phyloP scores from a whole-genome alignment of 225 moss, liverwort and hornwort genomes.

The Physcomitrium patens region DNA sequence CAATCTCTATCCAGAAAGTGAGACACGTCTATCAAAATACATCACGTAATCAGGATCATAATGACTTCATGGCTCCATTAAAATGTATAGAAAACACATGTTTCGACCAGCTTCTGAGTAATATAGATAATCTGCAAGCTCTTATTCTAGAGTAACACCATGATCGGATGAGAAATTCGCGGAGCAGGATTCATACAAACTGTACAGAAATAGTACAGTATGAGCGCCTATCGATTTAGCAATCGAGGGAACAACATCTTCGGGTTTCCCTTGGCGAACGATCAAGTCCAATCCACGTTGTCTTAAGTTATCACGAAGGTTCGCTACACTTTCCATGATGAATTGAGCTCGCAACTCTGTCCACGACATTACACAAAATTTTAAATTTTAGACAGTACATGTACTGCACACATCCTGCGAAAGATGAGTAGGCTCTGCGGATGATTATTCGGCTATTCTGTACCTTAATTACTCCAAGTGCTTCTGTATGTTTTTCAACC shows the following conservation, averaged over 20 bases:
- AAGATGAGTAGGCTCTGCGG: too few relatives aligned
- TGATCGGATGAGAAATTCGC: not conserved
- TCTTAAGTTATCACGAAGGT: constrained; percentile 76
- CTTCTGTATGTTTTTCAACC: not conserved
- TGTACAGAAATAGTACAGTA: constrained; percentile 49
- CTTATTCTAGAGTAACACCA: not conserved
- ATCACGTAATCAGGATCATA: not conserved
- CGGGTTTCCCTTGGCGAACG: constrained; percentile 88
- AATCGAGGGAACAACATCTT: constrained; percentile 76
- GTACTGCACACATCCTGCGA: not conserved
- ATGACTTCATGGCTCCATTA: not conserved
- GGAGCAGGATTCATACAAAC: not conserved
- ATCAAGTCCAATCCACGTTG: constrained; percentile 80
- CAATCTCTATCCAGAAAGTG: too few relatives aligned
- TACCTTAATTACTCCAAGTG: too few relatives aligned
- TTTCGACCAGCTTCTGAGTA: not conserved
- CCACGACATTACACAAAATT: constrained; percentile 12
- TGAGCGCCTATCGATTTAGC: constrained; percentile 76
- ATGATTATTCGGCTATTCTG: not conserved
- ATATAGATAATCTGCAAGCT: not conserved
- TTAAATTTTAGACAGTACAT: not conserved
- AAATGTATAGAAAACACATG: not conserved
- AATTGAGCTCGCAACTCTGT: constrained; percentile 94
- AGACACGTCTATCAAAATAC: not conserved
- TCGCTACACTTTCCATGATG: constrained; percentile 84